Percentiles rank a stretch among this genome's conserved stretches.
Conservation (phyloP, 2,329 filamentous ascomycete species). For the Phyllosticta capitalensis region DNA sequence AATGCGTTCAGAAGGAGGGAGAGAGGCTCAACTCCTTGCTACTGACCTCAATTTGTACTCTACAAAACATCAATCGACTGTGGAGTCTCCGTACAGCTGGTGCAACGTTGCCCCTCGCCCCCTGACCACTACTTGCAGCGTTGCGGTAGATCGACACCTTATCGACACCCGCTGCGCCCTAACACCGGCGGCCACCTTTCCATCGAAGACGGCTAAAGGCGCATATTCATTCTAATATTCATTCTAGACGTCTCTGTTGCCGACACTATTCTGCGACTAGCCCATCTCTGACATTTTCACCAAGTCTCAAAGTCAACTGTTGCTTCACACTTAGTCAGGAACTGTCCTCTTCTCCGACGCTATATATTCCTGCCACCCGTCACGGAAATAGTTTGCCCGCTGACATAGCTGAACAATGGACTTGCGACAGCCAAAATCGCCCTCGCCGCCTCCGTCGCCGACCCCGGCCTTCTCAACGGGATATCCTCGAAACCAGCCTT, state of each 20-base stretch:
- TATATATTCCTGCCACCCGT: conserved; percentile 64
- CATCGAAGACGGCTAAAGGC: neutral
- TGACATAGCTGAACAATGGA: conserved; percentile 75
- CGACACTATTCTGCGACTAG: neutral
- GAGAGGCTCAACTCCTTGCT: neutral
- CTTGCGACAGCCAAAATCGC: conserved; percentile 70
- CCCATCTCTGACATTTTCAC: neutral
- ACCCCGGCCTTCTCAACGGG: conserved; percentile 65
- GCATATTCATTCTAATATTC: neutral
- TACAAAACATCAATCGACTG: neutral
- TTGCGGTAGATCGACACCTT: neutral
- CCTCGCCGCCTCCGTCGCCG: conserved; percentile 69
- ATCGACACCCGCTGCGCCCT: neutral
- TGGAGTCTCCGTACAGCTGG: neutral
- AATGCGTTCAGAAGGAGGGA: neutral
- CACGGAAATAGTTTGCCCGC: conserved; percentile 77
- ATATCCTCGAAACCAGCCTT: conserved; percentile 53
- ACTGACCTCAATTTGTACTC: neutral
- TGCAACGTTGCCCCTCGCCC: neutral
- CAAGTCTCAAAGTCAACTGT: neutral
- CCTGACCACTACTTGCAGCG: neutral
- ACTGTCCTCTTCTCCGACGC: conserved; percentile 5
- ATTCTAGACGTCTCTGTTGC: neutral
- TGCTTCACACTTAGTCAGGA: neutral
- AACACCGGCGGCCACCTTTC: neutral